These are phyloP conservation scores for Curvularia spicifera DNA, from an alignment of 2,329 filamentous ascomycete species.

Conservation along the genomic window DNA sequence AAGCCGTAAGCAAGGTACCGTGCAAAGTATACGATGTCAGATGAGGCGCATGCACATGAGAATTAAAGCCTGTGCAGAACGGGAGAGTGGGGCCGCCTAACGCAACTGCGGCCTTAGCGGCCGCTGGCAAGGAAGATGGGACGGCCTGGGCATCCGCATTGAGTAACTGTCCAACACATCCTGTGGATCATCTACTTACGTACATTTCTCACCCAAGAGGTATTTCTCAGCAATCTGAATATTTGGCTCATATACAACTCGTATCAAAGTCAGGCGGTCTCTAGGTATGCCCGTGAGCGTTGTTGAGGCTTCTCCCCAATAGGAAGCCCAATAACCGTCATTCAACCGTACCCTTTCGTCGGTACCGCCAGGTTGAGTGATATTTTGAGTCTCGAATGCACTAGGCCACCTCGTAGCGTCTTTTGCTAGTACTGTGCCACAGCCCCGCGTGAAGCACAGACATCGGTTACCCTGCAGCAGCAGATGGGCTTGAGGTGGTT, in stretches of 20 bases:
- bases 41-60: slow-evolving; percentile 18
- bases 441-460: slow-evolving; percentile 37
- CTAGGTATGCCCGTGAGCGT: slow-evolving; percentile 8
- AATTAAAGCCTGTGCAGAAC: slow-evolving; percentile 14
- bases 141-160: slow-evolving; percentile 12
- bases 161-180: slow-evolving; percentile 10
- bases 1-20: slow-evolving; percentile 7
- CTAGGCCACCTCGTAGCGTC: slow-evolving; percentile 18
- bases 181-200: neutral
- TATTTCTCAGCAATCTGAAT: slow-evolving; percentile 24
- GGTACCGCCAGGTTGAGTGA: slow-evolving; percentile 27
- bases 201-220: slow-evolving; percentile 4
- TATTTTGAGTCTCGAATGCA: slow-evolving; percentile 20
- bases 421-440: slow-evolving; percentile 18
- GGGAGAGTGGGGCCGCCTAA: slow-evolving; percentile 17
- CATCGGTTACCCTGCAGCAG: slow-evolving; percentile 24
- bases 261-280: slow-evolving; percentile 19
- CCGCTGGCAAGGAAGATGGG: slow-evolving; percentile 28
- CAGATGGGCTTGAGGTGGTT: slow-evolving; percentile 15
- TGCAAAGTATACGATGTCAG: slow-evolving; percentile 8
- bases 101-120: slow-evolving; percentile 15
- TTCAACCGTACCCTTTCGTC: slow-evolving; percentile 25
- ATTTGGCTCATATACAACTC: slow-evolving; percentile 24
- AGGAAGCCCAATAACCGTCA: slow-evolving; percentile 19
- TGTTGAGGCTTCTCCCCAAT: slow-evolving; percentile 30